Percentiles rank a stretch among this genome's conserved stretches.
Conservation (phyloP, 139 green algal genomes). For the Coelastrella sp. region DNA sequence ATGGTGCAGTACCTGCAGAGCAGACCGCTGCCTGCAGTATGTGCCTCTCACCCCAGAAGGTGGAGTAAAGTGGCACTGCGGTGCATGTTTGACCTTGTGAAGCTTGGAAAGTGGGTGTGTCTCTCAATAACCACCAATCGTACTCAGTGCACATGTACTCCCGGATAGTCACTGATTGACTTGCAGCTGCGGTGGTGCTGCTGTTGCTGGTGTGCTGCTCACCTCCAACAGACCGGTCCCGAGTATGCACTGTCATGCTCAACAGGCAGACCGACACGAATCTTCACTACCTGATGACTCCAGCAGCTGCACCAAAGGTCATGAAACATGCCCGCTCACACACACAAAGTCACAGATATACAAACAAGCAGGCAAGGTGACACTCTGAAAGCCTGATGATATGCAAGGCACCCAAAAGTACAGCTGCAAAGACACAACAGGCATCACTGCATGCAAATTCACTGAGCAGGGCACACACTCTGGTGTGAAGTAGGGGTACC, state of each 20-base stretch:
- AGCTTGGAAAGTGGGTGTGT: background rate
- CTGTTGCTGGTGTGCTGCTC: background rate
- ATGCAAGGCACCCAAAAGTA: no score
- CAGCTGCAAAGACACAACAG: background rate
- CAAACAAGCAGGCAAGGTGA: background rate
- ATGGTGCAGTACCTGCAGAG: slow-evolving; percentile 36
- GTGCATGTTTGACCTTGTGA: background rate
- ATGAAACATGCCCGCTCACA: background rate
- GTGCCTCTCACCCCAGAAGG: background rate
- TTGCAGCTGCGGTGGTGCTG: background rate
- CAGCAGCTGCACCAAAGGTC: slow-evolving; percentile 22
- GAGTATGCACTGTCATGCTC: slow-evolving; percentile 60
- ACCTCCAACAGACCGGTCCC: slow-evolving; percentile 66
- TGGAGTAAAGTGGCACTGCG: background rate
- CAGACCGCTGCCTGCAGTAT: background rate
- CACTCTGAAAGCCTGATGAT: background rate
- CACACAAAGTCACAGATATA: background rate
- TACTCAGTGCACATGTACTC: no score
- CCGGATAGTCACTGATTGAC: background rate
- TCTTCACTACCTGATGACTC: slow-evolving; percentile 35
- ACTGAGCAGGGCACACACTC: background rate
- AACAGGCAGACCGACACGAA: slow-evolving; percentile 68
- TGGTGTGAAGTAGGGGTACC: slow-evolving; percentile 49
- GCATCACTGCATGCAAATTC: background rate
- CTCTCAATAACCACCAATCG: background rate